Conservation (phyloP, 495 filamentous ascomycete species). For the Aspergillus ellipticus region DNA sequence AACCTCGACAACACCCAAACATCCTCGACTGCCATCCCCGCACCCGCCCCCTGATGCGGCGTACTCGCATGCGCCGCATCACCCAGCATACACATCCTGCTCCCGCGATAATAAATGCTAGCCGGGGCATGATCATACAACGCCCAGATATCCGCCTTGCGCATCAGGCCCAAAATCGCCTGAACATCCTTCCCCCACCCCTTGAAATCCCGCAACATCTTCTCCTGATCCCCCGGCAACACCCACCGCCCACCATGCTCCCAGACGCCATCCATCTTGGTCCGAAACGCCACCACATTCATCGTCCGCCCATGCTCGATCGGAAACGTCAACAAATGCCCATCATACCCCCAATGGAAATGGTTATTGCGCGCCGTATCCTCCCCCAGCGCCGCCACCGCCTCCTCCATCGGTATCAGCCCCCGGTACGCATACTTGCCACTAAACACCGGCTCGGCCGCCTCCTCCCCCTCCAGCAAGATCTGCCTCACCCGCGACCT, state of each 20-base stretch:
- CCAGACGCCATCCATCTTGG: conserved; percentile 45
- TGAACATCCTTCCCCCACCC: conserved; percentile 50
- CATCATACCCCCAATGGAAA: conserved; percentile 1
- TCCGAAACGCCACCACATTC: conserved; percentile 53
- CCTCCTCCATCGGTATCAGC: conserved; percentile 7
- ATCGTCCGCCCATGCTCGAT: conserved; percentile 61
- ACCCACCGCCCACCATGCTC: conserved; percentile 47
- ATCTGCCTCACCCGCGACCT: conserved; percentile 9
- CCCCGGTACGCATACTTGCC: conserved; percentile 11
- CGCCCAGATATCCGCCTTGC: conserved; percentile 56
- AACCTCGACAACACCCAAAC: conserved; percentile 57
- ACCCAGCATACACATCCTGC: conserved; percentile 56
- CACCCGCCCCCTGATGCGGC: conserved; percentile 67
- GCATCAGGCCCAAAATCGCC: conserved; percentile 28
- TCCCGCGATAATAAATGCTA: conserved; percentile 51
- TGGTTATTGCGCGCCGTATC: conserved; percentile 6
- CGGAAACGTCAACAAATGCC: conserved; percentile 52
- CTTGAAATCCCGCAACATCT: conserved; percentile 52
- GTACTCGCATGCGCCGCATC: conserved; percentile 70
- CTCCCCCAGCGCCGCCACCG: conserved; percentile 2
- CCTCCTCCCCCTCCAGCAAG: neutral
- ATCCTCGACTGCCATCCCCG: conserved; percentile 68
- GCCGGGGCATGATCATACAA: conserved; percentile 59
- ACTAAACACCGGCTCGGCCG: neutral
- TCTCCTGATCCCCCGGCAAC: conserved; percentile 48